Evolutionary conservation across 2,329 filamentous ascomycete species (phyloP).

Genomic region (Pestalotiopsis fici): DNA sequence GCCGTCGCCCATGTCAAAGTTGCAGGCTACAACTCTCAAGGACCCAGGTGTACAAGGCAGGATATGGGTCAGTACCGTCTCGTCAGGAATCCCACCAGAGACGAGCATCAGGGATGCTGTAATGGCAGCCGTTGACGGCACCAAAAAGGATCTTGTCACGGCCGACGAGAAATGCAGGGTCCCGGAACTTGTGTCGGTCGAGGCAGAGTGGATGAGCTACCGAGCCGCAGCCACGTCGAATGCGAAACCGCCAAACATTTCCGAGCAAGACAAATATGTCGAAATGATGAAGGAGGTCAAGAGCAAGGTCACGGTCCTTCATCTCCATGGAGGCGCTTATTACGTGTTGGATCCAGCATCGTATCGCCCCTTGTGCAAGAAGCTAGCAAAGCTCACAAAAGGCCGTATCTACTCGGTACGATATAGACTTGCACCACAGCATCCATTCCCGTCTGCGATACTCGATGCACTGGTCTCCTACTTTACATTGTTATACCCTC

Average conservation of each 20-base stretch:
- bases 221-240: constrained; percentile 53
- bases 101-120: constrained; percentile 59
- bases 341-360: constrained; percentile 71
- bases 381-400: constrained; percentile 65
- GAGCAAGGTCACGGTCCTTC: constrained; percentile 66
- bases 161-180: constrained; percentile 32
- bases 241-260: constrained; percentile 53
- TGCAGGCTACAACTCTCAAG: constrained; percentile 50
- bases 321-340: constrained; percentile 77
- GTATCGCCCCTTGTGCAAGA: constrained; percentile 60
- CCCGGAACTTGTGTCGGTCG: constrained; percentile 57
- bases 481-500: constrained; percentile 72
- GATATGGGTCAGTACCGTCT: constrained; percentile 78
- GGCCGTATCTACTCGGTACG: constrained; percentile 72
- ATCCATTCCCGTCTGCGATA: constrained; percentile 73
- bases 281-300: constrained; percentile 68
- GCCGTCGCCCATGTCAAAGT: constrained; percentile 54
- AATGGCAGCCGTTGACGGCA: constrained; percentile 55
- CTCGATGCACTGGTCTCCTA: constrained; percentile 75
- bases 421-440: constrained; percentile 74
- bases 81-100: constrained; percentile 60
- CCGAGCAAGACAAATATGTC: constrained; percentile 63
- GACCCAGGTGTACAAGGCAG: constrained; percentile 65
- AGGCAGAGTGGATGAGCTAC: constrained; percentile 78
- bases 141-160: constrained; percentile 40